Evolutionary conservation across 768 basidiomycete species (phyloP).

Genomic region (Mycena chlorophos): DNA sequence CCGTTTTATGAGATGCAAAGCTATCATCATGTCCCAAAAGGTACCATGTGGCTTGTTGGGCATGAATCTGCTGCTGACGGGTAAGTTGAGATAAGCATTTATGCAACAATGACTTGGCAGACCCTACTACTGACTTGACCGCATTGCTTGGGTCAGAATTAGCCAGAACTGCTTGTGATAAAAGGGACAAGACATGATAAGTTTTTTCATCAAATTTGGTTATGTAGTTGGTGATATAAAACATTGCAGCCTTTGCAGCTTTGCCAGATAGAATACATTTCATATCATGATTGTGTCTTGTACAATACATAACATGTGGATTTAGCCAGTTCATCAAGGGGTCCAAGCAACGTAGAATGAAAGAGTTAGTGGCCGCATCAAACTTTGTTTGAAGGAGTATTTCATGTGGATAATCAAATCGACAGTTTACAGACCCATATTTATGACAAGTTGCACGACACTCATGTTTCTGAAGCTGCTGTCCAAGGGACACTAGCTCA

Average conservation of each 20-base stretch:
- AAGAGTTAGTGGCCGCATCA: conserved; percentile 32
- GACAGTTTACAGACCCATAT: conserved; percentile 28
- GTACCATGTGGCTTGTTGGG: conserved; percentile 35
- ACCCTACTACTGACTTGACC: not conserved
- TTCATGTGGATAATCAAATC: conserved; percentile 38
- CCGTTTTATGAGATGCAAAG: conserved; percentile 29
- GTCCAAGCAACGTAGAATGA: conserved; percentile 31
- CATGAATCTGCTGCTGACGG: conserved; percentile 34
- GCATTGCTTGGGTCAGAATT: not conserved
- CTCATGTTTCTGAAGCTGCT: conserved; percentile 29
- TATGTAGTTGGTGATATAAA: conserved; percentile 38
- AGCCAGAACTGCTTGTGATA: conserved; percentile 27
- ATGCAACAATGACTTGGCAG: conserved; percentile 28
- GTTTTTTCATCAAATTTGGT: conserved; percentile 33
- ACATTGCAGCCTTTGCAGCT: conserved; percentile 36
- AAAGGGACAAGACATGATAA: conserved; percentile 26
- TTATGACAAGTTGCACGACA: conserved; percentile 28
- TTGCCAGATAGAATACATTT: conserved; percentile 37
- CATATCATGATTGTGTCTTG: conserved; percentile 36
- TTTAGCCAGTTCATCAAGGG: conserved; percentile 33
- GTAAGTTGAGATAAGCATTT: conserved; percentile 33
- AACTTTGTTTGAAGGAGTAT: conserved; percentile 28
- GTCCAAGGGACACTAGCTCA: conserved; percentile 3
- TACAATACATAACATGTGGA: conserved; percentile 34
- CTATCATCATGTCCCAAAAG: conserved; percentile 27